A percentile compares a stretch with the other conserved stretches of the same genome.
Evolutionary conservation across 345 rosid genomes (phyloP).

Genomic region (Corymbia maculata): DNA sequence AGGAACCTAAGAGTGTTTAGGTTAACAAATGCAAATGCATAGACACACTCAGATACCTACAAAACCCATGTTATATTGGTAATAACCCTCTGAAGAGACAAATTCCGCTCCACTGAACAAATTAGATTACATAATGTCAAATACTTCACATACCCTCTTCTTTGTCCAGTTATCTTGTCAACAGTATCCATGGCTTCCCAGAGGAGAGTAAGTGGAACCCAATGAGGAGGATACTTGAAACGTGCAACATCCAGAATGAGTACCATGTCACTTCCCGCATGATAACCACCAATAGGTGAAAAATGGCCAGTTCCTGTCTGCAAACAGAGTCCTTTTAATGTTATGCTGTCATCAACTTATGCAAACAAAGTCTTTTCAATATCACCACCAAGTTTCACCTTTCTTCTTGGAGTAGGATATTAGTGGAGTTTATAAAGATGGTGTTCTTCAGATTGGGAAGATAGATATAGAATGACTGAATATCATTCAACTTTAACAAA

Average conservation of each 20-base stretch:
- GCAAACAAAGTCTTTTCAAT: background rate
- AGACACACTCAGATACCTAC: background rate
- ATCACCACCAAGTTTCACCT: background rate
- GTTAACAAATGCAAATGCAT: background rate
- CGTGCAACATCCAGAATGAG: conserved; percentile 95
- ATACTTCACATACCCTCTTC: conserved; percentile 45
- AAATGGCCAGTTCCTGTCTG: conserved; percentile 94
- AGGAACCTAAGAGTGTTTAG: background rate
- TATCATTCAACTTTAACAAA: background rate
- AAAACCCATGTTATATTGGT: background rate
- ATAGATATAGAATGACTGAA: background rate
- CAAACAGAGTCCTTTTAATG: background rate
- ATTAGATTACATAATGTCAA: background rate
- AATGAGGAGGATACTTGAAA: conserved; percentile 95
- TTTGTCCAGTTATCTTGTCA: conserved; percentile 59
- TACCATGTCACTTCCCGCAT: conserved; percentile 86
- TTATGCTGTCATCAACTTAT: background rate
- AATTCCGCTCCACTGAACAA: background rate
- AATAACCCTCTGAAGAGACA: background rate
- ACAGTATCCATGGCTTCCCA: conserved; percentile 87
- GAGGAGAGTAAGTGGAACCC: conserved; percentile 90
- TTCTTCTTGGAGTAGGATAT: background rate
- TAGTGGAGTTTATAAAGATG: background rate
- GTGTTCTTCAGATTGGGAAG: background rate
- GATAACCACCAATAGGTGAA: conserved; percentile 96